Conservation (phyloP, 148 eudicot genomes). For the Rhododendron simsii region DNA sequence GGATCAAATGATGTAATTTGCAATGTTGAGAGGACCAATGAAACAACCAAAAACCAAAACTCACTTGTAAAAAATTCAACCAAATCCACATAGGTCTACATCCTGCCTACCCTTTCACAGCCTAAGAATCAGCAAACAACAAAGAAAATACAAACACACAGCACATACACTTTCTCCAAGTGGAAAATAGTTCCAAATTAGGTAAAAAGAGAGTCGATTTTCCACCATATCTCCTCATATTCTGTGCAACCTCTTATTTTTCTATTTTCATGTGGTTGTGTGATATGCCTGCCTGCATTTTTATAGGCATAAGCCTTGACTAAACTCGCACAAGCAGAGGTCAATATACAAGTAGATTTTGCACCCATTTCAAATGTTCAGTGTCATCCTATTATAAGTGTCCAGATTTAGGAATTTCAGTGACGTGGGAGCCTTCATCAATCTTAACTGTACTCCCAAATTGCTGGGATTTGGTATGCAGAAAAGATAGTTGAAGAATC, state of each 20-base stretch:
- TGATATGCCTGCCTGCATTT: neutral
- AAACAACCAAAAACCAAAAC: neutral
- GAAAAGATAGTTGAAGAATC: neutral
- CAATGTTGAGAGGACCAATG: neutral
- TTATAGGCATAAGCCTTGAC: neutral
- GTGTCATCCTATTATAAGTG: neutral
- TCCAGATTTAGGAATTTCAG: no score
- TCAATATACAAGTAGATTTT: neutral
- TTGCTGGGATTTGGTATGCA: neutral
- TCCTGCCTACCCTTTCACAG: neutral
- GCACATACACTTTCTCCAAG: neutral
- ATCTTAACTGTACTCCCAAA: neutral
- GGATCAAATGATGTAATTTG: constrained; percentile 12
- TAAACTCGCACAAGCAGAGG: neutral
- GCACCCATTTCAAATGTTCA: constrained; percentile 1
- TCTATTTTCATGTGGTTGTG: neutral
- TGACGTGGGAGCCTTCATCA: neutral
- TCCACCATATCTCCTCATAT: neutral
- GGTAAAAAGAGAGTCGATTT: constrained; percentile 7
- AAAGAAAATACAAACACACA: neutral
- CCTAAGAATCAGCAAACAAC: neutral
- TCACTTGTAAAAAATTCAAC: neutral
- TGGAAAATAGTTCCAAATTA: constrained; percentile 13
- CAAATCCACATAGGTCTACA: neutral
- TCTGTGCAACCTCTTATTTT: neutral